Percentiles rank a stretch among this genome's conserved stretches.
phyloP scores from a whole-genome alignment of 2,329 filamentous ascomycete genomes.

The Periglandula ipomoeae region DNA sequence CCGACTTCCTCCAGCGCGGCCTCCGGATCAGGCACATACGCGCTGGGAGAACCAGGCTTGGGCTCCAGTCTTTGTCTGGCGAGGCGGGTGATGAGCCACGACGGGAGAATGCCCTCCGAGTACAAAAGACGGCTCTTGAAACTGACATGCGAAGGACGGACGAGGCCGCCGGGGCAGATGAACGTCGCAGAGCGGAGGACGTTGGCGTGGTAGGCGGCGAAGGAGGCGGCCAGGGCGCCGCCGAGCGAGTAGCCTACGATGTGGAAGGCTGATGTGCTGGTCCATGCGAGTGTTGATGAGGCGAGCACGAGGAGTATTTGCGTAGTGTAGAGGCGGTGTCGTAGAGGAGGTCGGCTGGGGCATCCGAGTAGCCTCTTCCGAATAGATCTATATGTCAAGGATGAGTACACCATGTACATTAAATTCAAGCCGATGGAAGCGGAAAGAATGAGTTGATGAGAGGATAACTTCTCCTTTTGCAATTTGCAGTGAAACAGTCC shows the following conservation, averaged over 20 bases:
- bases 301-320: slow-evolving; percentile 63
- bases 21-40: slow-evolving; percentile 18
- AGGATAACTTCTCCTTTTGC: too few relatives aligned
- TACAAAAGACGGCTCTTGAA: slow-evolving; percentile 56
- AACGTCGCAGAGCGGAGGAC: slow-evolving; percentile 55
- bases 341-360: slow-evolving; percentile 58
- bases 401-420: too few relatives aligned
- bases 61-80: slow-evolving; percentile 41
- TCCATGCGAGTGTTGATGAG: slow-evolving; percentile 63
- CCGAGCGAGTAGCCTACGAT: slow-evolving; percentile 77
- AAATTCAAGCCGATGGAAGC: too few relatives aligned
- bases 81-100: slow-evolving; percentile 43
- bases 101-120: slow-evolving; percentile 48
- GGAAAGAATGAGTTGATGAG: slow-evolving; percentile 58
- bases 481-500: too few relatives aligned
- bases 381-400: slow-evolving; percentile 42
- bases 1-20: neutral
- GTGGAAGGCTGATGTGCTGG: slow-evolving; percentile 46
- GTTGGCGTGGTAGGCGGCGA: slow-evolving; percentile 59
- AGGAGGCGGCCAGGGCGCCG: slow-evolving; percentile 67
- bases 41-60: slow-evolving; percentile 21
- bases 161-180: slow-evolving; percentile 58
- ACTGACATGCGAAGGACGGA: slow-evolving; percentile 53
- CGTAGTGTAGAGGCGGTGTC: slow-evolving; percentile 61
- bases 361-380: slow-evolving; percentile 58